A percentile compares a stretch with the other conserved stretches of the same genome.
These are phyloP conservation scores for Fusarium sp. DNA, from an alignment of 2,329 filamentous ascomycete genomes.

Conservation along the genomic window DNA sequence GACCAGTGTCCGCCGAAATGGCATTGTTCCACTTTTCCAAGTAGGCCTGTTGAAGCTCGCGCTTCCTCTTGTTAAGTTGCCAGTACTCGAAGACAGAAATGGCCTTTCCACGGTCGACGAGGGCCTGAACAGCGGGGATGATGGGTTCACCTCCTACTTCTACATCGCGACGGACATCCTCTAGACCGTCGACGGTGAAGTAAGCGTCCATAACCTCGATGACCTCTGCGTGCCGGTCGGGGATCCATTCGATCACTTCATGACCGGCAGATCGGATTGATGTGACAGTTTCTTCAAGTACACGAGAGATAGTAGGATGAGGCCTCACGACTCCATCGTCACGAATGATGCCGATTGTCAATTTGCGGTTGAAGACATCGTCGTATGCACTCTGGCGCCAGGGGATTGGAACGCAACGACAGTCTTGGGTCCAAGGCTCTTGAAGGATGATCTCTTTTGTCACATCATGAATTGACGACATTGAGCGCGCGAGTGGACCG, in stretches of 20 bases:
- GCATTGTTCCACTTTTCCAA: constrained; percentile 67
- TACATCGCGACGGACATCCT: constrained; percentile 69
- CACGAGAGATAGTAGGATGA: constrained; percentile 63
- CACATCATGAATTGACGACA: constrained; percentile 58
- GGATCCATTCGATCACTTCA: constrained; percentile 64
- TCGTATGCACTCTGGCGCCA: constrained; percentile 62
- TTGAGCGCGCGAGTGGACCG: constrained; percentile 65
- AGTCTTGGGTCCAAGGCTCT: constrained; percentile 65
- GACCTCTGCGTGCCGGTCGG: constrained; percentile 63
- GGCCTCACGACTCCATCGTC: constrained; percentile 66
- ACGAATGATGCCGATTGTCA: constrained; percentile 61
- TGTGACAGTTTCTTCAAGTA: constrained; percentile 53
- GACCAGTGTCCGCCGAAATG: constrained; percentile 56
- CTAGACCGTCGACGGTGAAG: constrained; percentile 71
- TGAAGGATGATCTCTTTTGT: constrained; percentile 60
- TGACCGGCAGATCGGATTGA: constrained; percentile 61
- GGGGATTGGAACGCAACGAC: constrained; percentile 62
- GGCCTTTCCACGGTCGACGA: constrained; percentile 63
- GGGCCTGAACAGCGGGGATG: constrained; percentile 66
- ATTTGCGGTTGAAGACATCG: constrained; percentile 53
- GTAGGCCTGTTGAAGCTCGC: constrained; percentile 55
- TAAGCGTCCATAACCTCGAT: constrained; percentile 70
- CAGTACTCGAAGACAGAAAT: constrained; percentile 74
- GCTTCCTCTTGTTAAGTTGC: constrained; percentile 71
- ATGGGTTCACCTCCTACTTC: constrained; percentile 67